Evolutionary conservation across 2,329 filamentous ascomycete species (phyloP).

Genomic region (Colletotrichum phormii): DNA sequence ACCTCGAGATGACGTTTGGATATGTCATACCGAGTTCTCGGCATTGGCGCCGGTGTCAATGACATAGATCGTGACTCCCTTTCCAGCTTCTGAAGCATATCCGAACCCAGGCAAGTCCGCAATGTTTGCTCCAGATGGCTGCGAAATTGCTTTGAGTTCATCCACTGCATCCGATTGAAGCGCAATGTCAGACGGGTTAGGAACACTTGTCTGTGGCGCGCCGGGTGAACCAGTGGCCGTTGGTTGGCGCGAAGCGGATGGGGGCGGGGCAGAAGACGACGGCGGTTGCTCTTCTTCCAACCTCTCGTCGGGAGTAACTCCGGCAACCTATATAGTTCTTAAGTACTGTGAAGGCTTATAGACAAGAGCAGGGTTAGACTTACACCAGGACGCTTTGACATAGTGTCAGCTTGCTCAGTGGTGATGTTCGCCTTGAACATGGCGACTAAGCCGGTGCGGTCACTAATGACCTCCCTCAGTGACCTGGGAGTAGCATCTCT

Average conservation of each 20-base stretch:
- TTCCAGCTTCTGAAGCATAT: slow-evolving; percentile 11
- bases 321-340: background rate
- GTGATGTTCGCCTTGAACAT: slow-evolving; percentile 19
- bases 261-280: background rate
- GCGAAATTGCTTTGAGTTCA: slow-evolving; percentile 21
- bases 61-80: slow-evolving; percentile 20
- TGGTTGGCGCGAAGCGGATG: background rate
- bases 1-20: background rate
- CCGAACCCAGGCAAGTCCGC: slow-evolving; percentile 5
- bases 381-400: background rate
- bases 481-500: background rate
- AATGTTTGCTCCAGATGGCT: slow-evolving; percentile 6
- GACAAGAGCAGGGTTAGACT: background rate
- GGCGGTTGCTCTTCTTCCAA: background rate
- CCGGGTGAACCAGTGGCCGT: background rate
- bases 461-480: background rate
- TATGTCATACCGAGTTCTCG: background rate
- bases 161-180: slow-evolving; percentile 6
- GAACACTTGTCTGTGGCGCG: background rate
- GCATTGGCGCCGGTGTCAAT: slow-evolving; percentile 10
- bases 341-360: background rate
- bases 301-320: background rate
- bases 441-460: slow-evolving; percentile 6
- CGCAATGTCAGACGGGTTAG: background rate
- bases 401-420: background rate